phyloP scores from a whole-genome alignment of 75 land plant genomes.

The Adiantum capillusveneris region DNA sequence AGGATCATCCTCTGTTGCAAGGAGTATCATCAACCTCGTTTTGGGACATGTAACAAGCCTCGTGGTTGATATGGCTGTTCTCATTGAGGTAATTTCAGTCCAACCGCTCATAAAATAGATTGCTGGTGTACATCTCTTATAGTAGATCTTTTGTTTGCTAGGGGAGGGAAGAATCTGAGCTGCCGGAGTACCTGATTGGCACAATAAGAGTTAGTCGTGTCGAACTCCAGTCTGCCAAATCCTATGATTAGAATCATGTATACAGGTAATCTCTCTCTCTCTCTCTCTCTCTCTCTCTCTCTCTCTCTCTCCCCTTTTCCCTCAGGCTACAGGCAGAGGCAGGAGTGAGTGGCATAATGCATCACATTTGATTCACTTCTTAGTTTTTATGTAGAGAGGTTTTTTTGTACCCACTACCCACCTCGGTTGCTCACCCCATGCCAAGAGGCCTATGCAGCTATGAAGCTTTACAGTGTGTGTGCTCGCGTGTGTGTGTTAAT shows the following conservation, averaged over 20 bases:
- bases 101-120: background rate
- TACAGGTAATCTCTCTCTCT: too few relatives aligned
- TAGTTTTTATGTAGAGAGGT: too few relatives aligned
- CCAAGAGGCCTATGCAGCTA: too few relatives aligned
- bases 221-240: conserved; percentile 53
- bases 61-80: conserved; percentile 82
- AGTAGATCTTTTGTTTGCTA: conserved; percentile 16
- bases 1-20: conserved; percentile 96
- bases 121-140: background rate
- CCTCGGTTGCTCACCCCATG: too few relatives aligned
- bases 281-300: too few relatives aligned
- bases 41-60: conserved; percentile 86
- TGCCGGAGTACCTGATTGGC: conserved; percentile 89
- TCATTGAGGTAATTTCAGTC: conserved; percentile 73
- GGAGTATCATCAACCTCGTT: conserved; percentile 74
- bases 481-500: too few relatives aligned
- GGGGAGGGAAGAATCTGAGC: conserved; percentile 71
- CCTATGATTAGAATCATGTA: conserved; percentile 1
- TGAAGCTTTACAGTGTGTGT: too few relatives aligned
- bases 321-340: too few relatives aligned
- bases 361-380: too few relatives aligned
- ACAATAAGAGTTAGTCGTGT: conserved; percentile 68
- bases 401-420: too few relatives aligned
- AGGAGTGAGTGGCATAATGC: too few relatives aligned
- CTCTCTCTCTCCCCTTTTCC: too few relatives aligned